Base-by-base conservation (phyloP, 768 basidiomycete genomes). In the Coprinellus aureogranulatus region DNA sequence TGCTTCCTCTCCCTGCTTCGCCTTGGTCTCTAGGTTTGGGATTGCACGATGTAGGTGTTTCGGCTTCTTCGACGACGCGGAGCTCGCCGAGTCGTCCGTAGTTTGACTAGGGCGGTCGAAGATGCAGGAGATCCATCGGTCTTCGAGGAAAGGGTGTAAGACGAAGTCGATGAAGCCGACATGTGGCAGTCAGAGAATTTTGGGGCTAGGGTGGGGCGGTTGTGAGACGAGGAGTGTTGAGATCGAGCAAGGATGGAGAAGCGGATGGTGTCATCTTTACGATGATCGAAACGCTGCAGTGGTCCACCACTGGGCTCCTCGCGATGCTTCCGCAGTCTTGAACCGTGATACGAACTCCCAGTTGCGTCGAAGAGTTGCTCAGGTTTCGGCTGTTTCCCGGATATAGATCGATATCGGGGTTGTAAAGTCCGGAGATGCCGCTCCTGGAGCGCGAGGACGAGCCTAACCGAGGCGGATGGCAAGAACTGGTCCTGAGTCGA, bases 181-280 rank as follows among this genome's bases (percentile, higher is more conserved):
- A 90, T 75, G 56, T 86, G 84, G 64, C 90, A 90, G 26, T 77
- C 83, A 0, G 87, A 86, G 10, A 80, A 77, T 62, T 86, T 86
- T 23, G 83, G 78, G 18, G 80, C 76, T 6, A 83, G 82, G 0
- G 76, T 62, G 0, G 81, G 77, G 5, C 81, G 80, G 31, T 39
- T 50, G 18, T n/a, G 30, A 20, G 46, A 18, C 5, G 51, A 40
- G 1, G 45, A 51, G 64, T 55, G 4, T 62, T 50, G 9, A 45
- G 86, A 80, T 41, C 86, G 81, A 3, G 83, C 74, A 37, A 85
- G 79, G 31, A 86, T 81, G 37, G 84, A 76, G 72, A 98, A 98
- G 11, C 88, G 83, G 30, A 94, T 83, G 0, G 97, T 93, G 69
- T 98, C 92, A 69, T 98, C 91, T 65, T 92, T 87, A 39, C 90